Evolutionary conservation across 2,329 filamentous ascomycete species (phyloP), one percentile per base, ranked within the genome.

Genomic region (Ophiostoma piceae): DNA sequence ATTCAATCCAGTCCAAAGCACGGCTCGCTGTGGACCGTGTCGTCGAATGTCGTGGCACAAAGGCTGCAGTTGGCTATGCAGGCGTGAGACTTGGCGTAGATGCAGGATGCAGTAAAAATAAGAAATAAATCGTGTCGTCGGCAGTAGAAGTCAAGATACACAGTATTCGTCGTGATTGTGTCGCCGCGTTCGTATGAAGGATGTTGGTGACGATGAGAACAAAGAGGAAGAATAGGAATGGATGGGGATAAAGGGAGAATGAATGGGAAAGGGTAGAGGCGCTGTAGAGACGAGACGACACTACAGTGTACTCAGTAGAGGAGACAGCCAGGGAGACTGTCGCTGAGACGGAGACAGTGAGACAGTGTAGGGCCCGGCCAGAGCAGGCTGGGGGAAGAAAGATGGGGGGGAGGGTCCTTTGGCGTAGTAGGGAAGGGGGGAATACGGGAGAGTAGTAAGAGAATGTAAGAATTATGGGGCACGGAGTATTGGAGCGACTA

Each of bases 171-270:
- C 26, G 57, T 62, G 26, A 62, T 32, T 26, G 54, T 32, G 62
- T 65, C 35, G 32, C 32, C 62, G 32, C 32, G 32, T 65, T 65
- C n/a, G 62, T 16, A 5, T n/a, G 62, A 39, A 39, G 16, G 26
- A 6, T 65, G 62, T 65, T 65, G 32, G 16, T 65, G 60, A 39
- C 62, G 62, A 65, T 8, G 32, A 6, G 57, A 62, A 35, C 60
- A 22, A 39, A 41, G 62, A 65, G 16, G 62, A 39, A n/a, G 62
- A 65, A 22, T 16, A 62, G 26, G 57, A 62, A 32, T 62, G 51
- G 51, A 57, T 57, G 51, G 1, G n/a, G n/a, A 57, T 22, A 57
- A 57, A 57, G 51, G 51, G 22, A 57, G 22, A n/a, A 54, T n/a
- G 51, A 57, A 26, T 26, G 51, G 22, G 51, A 57, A 57, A n/a